Evolutionary conservation across 306 rosid genomes (phyloP).

Genomic region (Trichosanthes cucumerina): DNA sequence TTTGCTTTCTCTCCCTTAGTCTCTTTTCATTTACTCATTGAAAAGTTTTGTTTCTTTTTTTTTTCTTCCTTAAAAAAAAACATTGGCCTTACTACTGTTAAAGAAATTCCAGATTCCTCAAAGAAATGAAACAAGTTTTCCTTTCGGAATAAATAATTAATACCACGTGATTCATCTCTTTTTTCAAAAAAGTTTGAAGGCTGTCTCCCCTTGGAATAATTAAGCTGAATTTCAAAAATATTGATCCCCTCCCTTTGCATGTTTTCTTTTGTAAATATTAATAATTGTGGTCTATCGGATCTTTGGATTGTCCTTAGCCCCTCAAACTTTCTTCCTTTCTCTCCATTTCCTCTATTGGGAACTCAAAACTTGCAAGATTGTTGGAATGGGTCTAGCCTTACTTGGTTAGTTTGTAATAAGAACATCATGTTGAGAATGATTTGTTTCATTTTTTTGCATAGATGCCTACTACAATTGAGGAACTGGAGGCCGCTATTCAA

Average conservation of each 20-base stretch:
- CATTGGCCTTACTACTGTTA: not conserved
- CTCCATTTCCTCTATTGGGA: not conserved
- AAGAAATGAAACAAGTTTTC: not conserved
- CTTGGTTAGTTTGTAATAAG: not conserved
- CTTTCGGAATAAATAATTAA: not conserved
- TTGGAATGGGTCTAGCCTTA: not conserved
- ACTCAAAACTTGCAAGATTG: not conserved
- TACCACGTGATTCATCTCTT: not conserved
- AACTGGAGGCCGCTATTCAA: conserved; percentile 76
- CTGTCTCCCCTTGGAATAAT: not conserved
- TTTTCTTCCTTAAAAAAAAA: too few species aligned
- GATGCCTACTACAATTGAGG: conserved; percentile 97
- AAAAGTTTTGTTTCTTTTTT: too few species aligned
- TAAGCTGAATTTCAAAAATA: not conserved
- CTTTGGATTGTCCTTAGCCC: not conserved
- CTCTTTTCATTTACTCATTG: too few species aligned
- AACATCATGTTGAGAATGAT: not conserved
- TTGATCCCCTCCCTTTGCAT: not conserved
- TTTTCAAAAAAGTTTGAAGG: not conserved
- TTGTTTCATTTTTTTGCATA: conserved; percentile 14
- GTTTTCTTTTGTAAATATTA: not conserved
- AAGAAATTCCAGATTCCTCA: not conserved
- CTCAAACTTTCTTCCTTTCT: not conserved
- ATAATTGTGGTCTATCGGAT: not conserved
- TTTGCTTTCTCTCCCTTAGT: too few species aligned